phyloP scores from a whole-genome alignment of 306 rosid genomes.

The Biancaea sappan region DNA sequence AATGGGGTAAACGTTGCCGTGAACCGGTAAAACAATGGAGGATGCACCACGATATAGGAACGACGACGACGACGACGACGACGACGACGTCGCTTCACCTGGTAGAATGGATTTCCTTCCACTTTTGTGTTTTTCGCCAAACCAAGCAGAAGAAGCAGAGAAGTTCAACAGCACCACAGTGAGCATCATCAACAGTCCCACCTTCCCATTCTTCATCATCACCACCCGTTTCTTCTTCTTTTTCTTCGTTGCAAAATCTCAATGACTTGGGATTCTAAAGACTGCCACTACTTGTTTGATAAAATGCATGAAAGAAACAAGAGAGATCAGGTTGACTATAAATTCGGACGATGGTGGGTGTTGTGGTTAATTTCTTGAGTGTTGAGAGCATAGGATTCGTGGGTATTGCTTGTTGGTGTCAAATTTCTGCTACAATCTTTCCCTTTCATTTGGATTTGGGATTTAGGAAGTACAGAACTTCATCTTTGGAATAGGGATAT shows the following conservation, averaged over 20 bases:
- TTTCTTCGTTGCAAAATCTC: neutral
- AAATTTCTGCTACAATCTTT: constrained; percentile 34
- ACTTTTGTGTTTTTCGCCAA: constrained; percentile 43
- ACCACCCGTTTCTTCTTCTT: neutral
- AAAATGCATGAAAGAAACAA: constrained; percentile 38
- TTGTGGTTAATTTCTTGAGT: neutral
- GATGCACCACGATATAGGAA: constrained; percentile 45
- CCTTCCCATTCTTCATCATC: constrained; percentile 30
- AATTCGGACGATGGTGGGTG: constrained; percentile 10
- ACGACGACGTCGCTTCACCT: constrained; percentile 43
- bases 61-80: constrained; percentile 39
- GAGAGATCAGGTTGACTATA: constrained; percentile 14
- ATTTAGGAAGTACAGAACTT: neutral
- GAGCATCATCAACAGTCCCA: constrained; percentile 27
- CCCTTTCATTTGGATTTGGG: constrained; percentile 34
- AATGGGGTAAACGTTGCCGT: constrained; percentile 85
- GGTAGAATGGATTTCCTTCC: constrained; percentile 48
- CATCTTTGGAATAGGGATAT: constrained; percentile 35
- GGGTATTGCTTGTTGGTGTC: constrained; percentile 46
- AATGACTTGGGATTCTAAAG: neutral
- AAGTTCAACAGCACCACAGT: constrained; percentile 39
- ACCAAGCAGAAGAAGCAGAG: constrained; percentile 62
- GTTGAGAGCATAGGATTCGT: constrained; percentile 32
- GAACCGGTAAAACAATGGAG: constrained; percentile 67
- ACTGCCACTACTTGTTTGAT: constrained; percentile 19